These are phyloP conservation scores for Colletotrichum musae DNA, from an alignment of 2,329 filamentous ascomycete species.

Conservation along the genomic window DNA sequence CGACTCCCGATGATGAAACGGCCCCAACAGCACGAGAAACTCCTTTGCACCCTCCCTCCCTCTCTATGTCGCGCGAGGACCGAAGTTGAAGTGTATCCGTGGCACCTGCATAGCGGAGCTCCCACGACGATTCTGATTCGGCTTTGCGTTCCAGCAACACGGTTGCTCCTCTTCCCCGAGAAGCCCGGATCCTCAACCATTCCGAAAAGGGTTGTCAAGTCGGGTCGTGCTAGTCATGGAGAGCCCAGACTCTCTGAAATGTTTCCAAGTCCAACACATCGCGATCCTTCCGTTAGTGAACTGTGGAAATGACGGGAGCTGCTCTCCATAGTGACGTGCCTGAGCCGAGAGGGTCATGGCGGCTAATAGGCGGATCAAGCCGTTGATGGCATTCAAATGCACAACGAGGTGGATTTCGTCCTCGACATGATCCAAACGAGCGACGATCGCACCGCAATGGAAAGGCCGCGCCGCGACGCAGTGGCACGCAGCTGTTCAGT, in stretches of 20 bases:
- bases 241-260: neutral
- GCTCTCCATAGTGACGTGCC: neutral
- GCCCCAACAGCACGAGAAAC: neutral
- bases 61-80: neutral
- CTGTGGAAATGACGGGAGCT: neutral
- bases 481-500: neutral
- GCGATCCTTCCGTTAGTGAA: neutral
- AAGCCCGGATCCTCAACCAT: constrained; percentile 13
- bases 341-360: constrained; percentile 3
- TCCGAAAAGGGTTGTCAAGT: constrained; percentile 6
- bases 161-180: constrained; percentile 25
- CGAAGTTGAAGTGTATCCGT: constrained; percentile 1
- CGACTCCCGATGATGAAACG: neutral
- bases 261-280: neutral
- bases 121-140: constrained; percentile 9
- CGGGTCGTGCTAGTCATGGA: neutral
- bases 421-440: neutral
- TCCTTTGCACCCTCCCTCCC: neutral
- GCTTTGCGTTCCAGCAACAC: constrained; percentile 12
- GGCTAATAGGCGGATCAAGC: neutral
- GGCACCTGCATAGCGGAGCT: constrained; percentile 28
- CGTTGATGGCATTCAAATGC: constrained; percentile 1
- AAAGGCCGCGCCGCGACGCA: constrained; percentile 8
- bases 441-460: constrained; percentile 2
- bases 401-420: neutral